Base-by-base conservation (phyloP, 1,139 yeast genomes). In the Geotrichum cucujoidarum region DNA sequence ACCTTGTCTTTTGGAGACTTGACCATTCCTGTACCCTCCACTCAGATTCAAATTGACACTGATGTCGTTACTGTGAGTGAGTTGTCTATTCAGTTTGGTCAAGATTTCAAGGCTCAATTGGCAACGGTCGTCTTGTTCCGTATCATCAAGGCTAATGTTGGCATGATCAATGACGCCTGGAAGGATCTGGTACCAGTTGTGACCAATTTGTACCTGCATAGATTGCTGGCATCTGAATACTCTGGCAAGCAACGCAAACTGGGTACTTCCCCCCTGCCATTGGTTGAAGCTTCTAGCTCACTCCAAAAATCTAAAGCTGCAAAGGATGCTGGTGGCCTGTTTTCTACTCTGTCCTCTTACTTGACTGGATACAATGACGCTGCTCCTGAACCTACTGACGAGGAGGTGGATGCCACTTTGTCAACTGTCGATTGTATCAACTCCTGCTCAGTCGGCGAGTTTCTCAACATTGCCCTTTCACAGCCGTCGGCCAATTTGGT, bases 341-440 rank as follows among this genome's bases (percentile, higher is more conserved):
- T 92, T 51, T 86, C 95, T 1, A 85, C 97, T 0, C 82, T 94
- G 58, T 89, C 97, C 1, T 88, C 96, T 0, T 90, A 89, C 60
- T 75, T 92, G 65, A 86, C 92, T 57, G 94, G 97, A n/a, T 80
- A 83, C 53, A 74, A 83, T 0, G 97, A 89, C 58, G 94, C 86
- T 37, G 81, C 86, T 1, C 83, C 85, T 6, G 97, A 90, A 63
- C 98, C 98, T 4, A 78, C 94, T 1, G 95, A 86, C 50, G 95
- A 85, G 58, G 97, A 90, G 59, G 82, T 92, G 43, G 95, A 89
- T 54, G 77, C 87, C 2, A 85, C 97, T 0, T 66, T 84, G 21
- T 81, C 88, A 3, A 83, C 96, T 0, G 69, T 84, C 48, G 95
- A 90, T 57, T 90, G 97, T 61, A 74, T 89, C 46, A 78, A 77